These are phyloP conservation scores for Pseudocercospora vitis DNA, from an alignment of 2,329 filamentous ascomycete species.

Conservation along the genomic window DNA sequence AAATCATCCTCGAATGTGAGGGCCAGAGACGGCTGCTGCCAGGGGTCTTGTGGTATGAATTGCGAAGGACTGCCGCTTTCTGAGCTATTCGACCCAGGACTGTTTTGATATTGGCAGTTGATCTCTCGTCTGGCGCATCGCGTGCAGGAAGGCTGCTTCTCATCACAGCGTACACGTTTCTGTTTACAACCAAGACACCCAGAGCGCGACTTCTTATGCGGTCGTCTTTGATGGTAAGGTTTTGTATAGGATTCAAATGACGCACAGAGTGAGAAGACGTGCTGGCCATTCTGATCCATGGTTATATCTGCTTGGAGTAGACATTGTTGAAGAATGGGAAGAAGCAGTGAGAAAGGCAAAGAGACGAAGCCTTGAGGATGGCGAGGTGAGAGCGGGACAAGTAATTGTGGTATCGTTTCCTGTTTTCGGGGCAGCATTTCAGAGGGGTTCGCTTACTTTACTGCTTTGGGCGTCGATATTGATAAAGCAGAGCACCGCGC, in stretches of 20 bases:
- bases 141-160: slow-evolving; percentile 11
- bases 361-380: background rate
- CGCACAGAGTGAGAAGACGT: background rate
- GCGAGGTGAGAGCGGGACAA: background rate
- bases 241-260: background rate
- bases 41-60: background rate
- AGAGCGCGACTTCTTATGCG: slow-evolving; percentile 23
- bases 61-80: slow-evolving; percentile 1
- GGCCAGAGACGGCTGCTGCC: background rate
- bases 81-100: background rate
- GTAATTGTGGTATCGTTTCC: background rate
- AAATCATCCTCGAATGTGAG: background rate
- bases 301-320: background rate
- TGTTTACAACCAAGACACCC: slow-evolving; percentile 20
- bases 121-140: slow-evolving; percentile 10
- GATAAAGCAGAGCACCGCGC: too few relatives aligned
- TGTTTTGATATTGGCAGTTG: slow-evolving; percentile 10
- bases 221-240: slow-evolving; percentile 8
- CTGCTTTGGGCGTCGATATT: background rate
- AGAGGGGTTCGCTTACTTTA: background rate
- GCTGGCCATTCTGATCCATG: background rate
- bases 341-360: too few relatives aligned
- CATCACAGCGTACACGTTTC: slow-evolving; percentile 23
- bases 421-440: background rate
- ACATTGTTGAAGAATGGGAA: background rate